Conservation (phyloP, 352 stramenopile genomes). For the Phytophthora crassamura region DNA sequence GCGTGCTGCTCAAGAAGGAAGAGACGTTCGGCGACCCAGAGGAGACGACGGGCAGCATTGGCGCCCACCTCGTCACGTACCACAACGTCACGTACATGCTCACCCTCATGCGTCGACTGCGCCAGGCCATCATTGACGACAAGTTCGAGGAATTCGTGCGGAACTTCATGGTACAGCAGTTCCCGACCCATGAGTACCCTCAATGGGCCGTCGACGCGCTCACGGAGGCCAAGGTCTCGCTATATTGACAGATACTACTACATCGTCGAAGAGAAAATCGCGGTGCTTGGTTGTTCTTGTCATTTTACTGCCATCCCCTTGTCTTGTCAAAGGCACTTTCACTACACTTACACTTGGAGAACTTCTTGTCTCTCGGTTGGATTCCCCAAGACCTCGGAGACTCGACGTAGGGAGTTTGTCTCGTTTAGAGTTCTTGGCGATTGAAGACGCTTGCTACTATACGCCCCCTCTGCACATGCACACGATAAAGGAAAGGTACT, state of each 20-base stretch:
- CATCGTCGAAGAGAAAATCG: too few species aligned
- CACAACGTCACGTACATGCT: conserved; percentile 91
- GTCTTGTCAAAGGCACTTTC: conserved; percentile 22
- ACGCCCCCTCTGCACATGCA: conserved; percentile 31
- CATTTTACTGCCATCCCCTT: conserved; percentile 35
- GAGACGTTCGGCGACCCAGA: conserved; percentile 41
- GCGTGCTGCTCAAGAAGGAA: conserved; percentile 78
- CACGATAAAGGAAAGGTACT: conserved; percentile 24
- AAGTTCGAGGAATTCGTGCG: conserved; percentile 77
- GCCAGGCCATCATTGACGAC: conserved; percentile 79
- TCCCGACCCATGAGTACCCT: conserved; percentile 58
- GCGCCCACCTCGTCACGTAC: conserved; percentile 74
- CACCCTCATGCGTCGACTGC: conserved; percentile 72
- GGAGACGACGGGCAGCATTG: conserved; percentile 49
- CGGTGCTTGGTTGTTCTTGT: conserved; percentile 23
- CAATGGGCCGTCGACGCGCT: conserved; percentile 79
- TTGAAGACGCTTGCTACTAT: conserved; percentile 38
- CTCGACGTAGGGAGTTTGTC: conserved; percentile 21
- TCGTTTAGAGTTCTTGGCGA: conserved; percentile 35
- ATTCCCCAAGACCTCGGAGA: conserved; percentile 11
- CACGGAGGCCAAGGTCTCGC: conserved; percentile 57
- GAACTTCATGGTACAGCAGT: conserved; percentile 82
- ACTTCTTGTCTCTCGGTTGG: conserved; percentile 19
- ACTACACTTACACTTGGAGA: conserved; percentile 36
- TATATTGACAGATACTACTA: too few species aligned